phyloP scores from a whole-genome alignment of 305 asterid genomes.

The Nicotiana rustica region DNA sequence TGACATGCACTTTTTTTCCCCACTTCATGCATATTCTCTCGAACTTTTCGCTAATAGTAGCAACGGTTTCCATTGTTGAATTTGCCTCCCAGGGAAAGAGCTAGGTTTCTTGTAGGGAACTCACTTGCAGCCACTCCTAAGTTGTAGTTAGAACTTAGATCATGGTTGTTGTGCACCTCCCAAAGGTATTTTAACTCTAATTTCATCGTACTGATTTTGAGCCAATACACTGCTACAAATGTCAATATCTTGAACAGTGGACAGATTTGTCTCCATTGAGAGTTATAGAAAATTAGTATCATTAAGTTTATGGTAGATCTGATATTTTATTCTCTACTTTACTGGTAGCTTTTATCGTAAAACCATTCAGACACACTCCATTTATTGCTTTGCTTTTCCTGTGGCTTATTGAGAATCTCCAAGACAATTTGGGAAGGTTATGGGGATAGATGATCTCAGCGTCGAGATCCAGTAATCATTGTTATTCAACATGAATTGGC shows the following conservation, averaged over 20 bases:
- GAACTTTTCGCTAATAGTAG: background rate
- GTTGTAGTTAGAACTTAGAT: constrained; percentile 24
- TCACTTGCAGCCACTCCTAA: background rate
- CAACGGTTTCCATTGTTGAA: constrained; percentile 22
- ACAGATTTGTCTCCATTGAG: background rate
- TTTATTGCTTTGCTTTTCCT: constrained; percentile 20
- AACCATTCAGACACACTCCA: background rate
- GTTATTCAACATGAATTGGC: constrained; percentile 17
- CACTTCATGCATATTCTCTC: background rate
- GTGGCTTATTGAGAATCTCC: constrained; percentile 3
- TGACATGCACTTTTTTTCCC: background rate
- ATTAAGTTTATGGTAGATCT: constrained; percentile 5
- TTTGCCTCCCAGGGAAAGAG: constrained; percentile 15
- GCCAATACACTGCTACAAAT: constrained; percentile 27
- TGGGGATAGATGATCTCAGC: constrained; percentile 29
- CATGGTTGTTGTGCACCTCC: constrained; percentile 12
- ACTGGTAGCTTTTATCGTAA: constrained; percentile 11
- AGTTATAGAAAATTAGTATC: background rate
- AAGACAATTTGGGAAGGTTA: background rate
- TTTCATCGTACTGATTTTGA: background rate
- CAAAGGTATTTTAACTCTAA: background rate
- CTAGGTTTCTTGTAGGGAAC: constrained; percentile 2
- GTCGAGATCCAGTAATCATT: background rate
- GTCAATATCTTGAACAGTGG: background rate
- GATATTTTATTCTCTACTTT: constrained; percentile 7